Evolutionary conservation across 1,139 yeast genomes (phyloP).

Genomic region (Geotrichum aggregatum): DNA sequence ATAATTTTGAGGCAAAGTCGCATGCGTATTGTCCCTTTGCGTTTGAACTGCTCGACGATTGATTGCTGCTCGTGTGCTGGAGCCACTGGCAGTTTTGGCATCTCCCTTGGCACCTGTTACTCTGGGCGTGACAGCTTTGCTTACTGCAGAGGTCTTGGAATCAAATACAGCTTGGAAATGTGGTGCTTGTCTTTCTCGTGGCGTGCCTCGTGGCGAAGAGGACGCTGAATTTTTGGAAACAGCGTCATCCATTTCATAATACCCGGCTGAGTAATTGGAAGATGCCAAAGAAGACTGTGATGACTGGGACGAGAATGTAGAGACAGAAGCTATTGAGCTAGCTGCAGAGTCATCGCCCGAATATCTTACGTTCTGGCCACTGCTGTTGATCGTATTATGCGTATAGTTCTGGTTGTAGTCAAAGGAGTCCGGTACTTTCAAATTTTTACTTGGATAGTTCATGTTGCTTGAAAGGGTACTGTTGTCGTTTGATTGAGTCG

Average conservation of each 20-base stretch:
- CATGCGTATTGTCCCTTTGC: no score
- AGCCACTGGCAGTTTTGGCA: no score
- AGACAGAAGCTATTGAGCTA: slow-evolving; percentile 2
- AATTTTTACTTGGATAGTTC: background rate
- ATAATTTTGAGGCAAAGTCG: slow-evolving; percentile 13
- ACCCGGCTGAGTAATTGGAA: background rate
- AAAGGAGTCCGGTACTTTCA: background rate
- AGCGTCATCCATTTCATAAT: background rate
- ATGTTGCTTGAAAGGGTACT: background rate
- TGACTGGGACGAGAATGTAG: slow-evolving; percentile 3
- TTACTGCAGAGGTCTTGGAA: background rate
- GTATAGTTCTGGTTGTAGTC: background rate
- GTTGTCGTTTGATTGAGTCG: background rate
- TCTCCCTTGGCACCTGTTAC: slow-evolving; percentile 25
- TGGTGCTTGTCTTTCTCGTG: slow-evolving; percentile 10
- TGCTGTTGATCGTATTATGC: background rate
- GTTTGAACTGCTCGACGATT: slow-evolving; percentile 25
- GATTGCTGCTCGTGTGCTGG: slow-evolving; percentile 2
- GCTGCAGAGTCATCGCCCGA: slow-evolving; percentile 2
- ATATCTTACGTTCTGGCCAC: background rate
- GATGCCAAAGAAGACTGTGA: slow-evolving; percentile 6
- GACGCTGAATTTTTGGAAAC: background rate
- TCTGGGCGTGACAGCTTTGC: slow-evolving; percentile 28
- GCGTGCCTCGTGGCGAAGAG: background rate
- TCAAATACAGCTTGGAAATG: slow-evolving; percentile 12